phyloP scores from a whole-genome alignment of 2,329 filamentous ascomycete species.

The Colletotrichum tanaceti region DNA sequence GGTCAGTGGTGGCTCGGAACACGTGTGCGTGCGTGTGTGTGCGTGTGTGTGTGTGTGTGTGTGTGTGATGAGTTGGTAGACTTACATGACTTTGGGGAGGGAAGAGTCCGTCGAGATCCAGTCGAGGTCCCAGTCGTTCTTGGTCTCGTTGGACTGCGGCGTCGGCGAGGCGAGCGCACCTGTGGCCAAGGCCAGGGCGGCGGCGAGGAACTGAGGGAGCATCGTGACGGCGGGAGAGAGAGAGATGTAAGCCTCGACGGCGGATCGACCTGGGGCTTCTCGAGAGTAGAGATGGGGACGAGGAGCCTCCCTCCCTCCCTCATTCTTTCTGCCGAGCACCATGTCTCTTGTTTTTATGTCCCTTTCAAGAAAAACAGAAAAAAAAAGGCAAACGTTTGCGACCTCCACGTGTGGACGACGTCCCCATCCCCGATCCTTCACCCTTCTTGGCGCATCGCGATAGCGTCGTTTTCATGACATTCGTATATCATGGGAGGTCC shows the following conservation, averaged over 20 bases:
- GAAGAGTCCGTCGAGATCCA: constrained; percentile 45
- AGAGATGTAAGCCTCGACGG: background rate
- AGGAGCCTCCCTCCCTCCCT: no score
- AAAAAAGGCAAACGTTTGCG: no score
- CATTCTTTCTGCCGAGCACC: background rate
- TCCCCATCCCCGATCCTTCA: no score
- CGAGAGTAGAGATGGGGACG: background rate
- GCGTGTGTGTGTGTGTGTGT: no score
- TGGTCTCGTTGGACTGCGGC: background rate
- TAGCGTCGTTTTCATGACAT: background rate
- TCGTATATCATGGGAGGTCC: background rate
- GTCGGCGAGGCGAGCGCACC: constrained; percentile 1
- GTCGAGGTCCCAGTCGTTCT: constrained; percentile 35
- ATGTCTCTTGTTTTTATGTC: background rate
- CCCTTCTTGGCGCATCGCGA: background rate
- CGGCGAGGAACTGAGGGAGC: background rate
- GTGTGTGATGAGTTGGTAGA: background rate
- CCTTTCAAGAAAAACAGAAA: no score
- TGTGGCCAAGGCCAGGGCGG: background rate
- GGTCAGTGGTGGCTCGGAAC: background rate
- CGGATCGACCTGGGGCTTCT: background rate
- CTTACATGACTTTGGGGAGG: constrained; percentile 47
- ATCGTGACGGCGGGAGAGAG: background rate
- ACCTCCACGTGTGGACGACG: no score
- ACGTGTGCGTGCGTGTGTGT: no score